phyloP scores from a whole-genome alignment of 352 stramenopile species.

The Globisporangium lucens region DNA sequence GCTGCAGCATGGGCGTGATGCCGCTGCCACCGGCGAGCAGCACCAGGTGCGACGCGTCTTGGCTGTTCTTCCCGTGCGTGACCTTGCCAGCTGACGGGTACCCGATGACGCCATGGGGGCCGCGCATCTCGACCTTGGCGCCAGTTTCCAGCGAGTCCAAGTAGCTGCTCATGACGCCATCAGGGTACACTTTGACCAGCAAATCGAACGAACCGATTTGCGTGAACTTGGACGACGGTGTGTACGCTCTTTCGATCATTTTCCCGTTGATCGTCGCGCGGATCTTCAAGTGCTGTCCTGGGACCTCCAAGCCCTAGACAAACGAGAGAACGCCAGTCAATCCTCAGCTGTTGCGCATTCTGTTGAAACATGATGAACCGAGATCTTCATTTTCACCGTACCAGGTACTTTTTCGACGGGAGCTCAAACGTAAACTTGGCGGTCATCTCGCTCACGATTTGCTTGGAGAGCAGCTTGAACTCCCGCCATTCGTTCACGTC shows the following conservation, averaged over 20 bases:
- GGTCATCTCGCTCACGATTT: constrained; percentile 50
- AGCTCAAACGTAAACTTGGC: constrained; percentile 81
- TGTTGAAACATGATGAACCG: background rate
- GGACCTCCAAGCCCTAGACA: constrained; percentile 52
- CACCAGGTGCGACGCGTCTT: constrained; percentile 61
- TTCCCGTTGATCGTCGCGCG: constrained; percentile 71
- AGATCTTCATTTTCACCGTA: constrained; percentile 11
- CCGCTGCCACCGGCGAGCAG: constrained; percentile 74
- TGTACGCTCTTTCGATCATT: constrained; percentile 76
- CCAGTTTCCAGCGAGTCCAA: constrained; percentile 49
- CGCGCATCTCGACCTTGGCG: constrained; percentile 70
- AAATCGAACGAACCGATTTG: constrained; percentile 68
- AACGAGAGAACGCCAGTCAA: background rate
- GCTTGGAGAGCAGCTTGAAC: constrained; percentile 60
- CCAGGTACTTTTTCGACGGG: constrained; percentile 53
- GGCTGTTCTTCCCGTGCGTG: constrained; percentile 40
- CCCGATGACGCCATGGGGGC: constrained; percentile 58
- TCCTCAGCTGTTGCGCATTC: background rate
- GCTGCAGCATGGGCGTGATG: constrained; percentile 82
- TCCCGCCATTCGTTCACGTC: constrained; percentile 62
- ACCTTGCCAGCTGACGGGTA: constrained; percentile 56
- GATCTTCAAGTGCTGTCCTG: constrained; percentile 79
- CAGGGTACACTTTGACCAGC: constrained; percentile 74
- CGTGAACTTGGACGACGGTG: constrained; percentile 71
- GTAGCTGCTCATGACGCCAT: constrained; percentile 74